Evolutionary conservation across 257 asterid genomes (phyloP), one percentile per base, ranked within the genome.

Genomic region (Galeopsis tetrahit): DNA sequence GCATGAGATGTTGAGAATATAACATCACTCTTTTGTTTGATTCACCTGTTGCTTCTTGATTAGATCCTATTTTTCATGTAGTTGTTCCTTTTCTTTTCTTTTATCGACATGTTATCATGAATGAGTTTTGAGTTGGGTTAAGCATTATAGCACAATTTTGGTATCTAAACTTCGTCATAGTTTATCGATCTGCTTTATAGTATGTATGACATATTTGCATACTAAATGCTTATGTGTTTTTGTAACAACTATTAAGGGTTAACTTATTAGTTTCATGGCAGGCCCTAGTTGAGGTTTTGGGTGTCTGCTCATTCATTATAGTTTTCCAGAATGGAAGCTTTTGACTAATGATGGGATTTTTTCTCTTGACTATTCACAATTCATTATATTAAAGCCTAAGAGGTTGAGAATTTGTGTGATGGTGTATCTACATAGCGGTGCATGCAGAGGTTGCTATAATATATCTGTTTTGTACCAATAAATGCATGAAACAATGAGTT

Each of bases 41-140:
- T 42, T 66, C 62, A 11, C 62, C 52, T 48, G 13, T 68, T 62
- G 52, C 56, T 38, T 52, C 64, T 59, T 56, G 61, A 15, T 64
- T 60, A 43, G 35, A 73, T 73, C 56, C 67, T 28, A 32, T 70
- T 63, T 59, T 64, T 44, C 52, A 13, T 1, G 43, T 63, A 43
- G 61, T 10, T 36, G 15, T 74, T 15, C 40, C 48, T 10, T 44
- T 7, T 5, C 9, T 63, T 52, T 55, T 10, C 21, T 43, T 15
- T 35, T 60, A 44, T 53, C 39, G 31, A 32, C 62, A 7, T 34
- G 56, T 52, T 55, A 39, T 69, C 72, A 61, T 60, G 70, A 39
- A 62, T 46, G 72, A 78, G 43, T 58, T 63, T 10, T 65, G 14
- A 71, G 58, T 53, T 68, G 58, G 68, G 63, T 65, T 62, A 49